Conservation (phyloP, 495 filamentous ascomycete genomes). For the Talaromyces ruber region DNA sequence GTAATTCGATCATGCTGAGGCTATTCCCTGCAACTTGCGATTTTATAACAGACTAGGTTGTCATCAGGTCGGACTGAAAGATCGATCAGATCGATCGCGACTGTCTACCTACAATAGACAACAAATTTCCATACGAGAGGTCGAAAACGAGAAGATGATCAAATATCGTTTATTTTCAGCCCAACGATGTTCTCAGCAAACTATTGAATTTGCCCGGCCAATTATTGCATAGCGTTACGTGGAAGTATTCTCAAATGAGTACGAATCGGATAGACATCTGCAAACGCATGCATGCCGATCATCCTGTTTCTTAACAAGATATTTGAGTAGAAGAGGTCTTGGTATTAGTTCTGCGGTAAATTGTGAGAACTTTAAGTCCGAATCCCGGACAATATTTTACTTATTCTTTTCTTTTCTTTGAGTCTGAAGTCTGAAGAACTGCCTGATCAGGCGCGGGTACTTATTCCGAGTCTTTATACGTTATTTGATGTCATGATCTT, state of each 20-base stretch:
- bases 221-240: neutral
- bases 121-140: too few relatives aligned
- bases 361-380: neutral
- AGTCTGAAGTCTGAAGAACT: neutral
- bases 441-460: neutral
- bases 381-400: neutral
- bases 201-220: neutral
- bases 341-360: neutral
- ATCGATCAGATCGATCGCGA: too few relatives aligned
- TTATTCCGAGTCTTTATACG: neutral
- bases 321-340: too few relatives aligned
- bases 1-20: too few relatives aligned
- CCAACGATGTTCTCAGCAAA: neutral
- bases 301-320: too few relatives aligned
- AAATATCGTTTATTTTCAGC: neutral
- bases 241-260: neutral
- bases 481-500: neutral
- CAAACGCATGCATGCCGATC: neutral
- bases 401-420: neutral
- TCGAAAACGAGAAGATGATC: neutral
- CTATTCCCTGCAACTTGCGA: too few relatives aligned
- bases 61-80: too few relatives aligned
- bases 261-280: neutral
- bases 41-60: too few relatives aligned
- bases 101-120: too few relatives aligned